These are phyloP conservation scores for Amaranthus hypochondriacus DNA, from an alignment of 148 eudicot species.

Conservation along the genomic window DNA sequence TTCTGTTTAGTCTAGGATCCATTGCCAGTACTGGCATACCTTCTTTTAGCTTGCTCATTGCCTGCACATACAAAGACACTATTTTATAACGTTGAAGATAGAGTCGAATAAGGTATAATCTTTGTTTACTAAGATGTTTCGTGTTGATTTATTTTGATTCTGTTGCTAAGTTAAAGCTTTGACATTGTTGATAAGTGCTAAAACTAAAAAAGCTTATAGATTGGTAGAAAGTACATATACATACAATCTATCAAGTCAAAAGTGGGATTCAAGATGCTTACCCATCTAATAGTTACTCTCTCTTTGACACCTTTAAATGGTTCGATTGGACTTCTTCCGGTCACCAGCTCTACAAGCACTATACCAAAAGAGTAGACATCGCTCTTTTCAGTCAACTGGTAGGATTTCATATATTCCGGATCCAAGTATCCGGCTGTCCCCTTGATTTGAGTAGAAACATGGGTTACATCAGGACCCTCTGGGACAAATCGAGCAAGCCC, in stretches of 20 bases:
- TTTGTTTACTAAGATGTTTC: too few species aligned
- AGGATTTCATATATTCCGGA: conserved; percentile 70
- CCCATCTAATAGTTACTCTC: conserved; percentile 59
- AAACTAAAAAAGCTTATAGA: too few species aligned
- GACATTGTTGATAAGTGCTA: too few species aligned
- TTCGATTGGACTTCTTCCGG: conserved; percentile 65
- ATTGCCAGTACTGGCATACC: conserved; percentile 55
- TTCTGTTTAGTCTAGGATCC: conserved; percentile 62
- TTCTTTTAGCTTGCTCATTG: conserved; percentile 48
- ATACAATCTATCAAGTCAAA: not conserved
- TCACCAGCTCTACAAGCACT: conserved; percentile 61
- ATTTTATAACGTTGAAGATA: not conserved
- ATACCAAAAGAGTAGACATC: conserved; percentile 86
- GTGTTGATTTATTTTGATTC: too few species aligned
- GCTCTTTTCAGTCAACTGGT: conserved; percentile 75
- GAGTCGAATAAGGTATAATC: too few species aligned
- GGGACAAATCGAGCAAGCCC: conserved; percentile 63
- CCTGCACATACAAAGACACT: conserved; percentile 34
- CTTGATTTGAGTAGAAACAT: conserved; percentile 66
- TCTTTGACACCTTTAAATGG: conserved; percentile 39
- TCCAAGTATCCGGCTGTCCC: conserved; percentile 82
- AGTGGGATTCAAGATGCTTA: conserved; percentile 28
- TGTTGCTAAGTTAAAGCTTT: too few species aligned
- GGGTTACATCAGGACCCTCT: conserved; percentile 56
- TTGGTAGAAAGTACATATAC: too few species aligned